Percentiles rank a stretch among this genome's conserved stretches.
Conservation (phyloP, 2,329 filamentous ascomycete species). For the Penicillium concentricum region DNA sequence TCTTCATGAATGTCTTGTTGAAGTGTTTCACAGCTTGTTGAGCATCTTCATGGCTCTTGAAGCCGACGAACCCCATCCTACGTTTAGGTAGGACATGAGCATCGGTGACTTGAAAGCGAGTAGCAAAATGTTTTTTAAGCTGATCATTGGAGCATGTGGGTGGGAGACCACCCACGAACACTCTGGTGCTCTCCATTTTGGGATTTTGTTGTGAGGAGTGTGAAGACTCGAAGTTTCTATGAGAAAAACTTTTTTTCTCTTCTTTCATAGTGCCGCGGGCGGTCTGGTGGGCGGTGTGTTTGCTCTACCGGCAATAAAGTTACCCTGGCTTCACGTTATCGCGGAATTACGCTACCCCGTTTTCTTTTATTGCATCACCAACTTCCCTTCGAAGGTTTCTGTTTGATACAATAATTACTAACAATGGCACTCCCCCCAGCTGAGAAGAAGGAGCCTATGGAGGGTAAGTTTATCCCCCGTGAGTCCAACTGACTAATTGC, state of each 20-base stretch:
- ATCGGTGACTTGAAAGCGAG: conserved; percentile 78
- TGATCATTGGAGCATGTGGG: conserved; percentile 81
- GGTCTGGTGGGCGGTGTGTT: conserved; percentile 27
- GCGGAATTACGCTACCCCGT: neutral
- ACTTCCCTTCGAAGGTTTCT: neutral
- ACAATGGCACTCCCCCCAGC: conserved; percentile 34
- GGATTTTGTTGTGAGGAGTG: conserved; percentile 24
- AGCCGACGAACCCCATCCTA: conserved; percentile 93
- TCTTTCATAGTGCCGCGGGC: conserved; percentile 34
- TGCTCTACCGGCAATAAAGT: conserved; percentile 10
- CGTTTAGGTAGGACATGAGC: conserved; percentile 86
- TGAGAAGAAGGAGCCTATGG: conserved; percentile 70
- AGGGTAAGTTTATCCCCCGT: conserved; percentile 55
- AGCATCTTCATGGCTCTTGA: conserved; percentile 78
- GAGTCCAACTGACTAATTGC: conserved; percentile 4
- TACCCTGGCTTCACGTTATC: conserved; percentile 13
- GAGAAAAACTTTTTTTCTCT: conserved; percentile 26
- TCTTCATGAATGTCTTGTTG: conserved; percentile 90
- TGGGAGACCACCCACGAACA: conserved; percentile 72
- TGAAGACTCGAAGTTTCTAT: conserved; percentile 13
- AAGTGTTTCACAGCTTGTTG: conserved; percentile 87
- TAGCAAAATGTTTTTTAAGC: conserved; percentile 84
- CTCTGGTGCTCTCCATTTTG: conserved; percentile 73
- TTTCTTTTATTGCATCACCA: neutral
- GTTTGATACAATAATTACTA: neutral